These are phyloP conservation scores for Balamuthia mandrillaris DNA, from an alignment of 208 protist species.

Conservation along the genomic window DNA sequence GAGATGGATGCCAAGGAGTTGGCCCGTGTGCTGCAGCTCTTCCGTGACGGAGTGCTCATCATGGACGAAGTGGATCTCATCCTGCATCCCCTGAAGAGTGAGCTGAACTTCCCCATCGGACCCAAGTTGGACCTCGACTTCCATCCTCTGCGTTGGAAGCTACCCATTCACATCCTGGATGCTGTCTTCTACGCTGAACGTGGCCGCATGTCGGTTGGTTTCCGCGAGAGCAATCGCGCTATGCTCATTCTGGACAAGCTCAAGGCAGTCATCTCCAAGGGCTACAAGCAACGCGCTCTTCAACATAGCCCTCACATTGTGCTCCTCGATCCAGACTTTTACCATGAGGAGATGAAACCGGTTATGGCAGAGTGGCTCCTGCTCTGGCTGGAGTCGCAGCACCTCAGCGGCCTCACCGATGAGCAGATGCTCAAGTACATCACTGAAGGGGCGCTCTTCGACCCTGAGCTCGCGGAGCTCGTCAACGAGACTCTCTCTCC, in stretches of 20 bases:
- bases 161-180: constrained; percentile 89
- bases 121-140: constrained; percentile 85
- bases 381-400: constrained; percentile 76
- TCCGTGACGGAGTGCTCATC: constrained; percentile 81
- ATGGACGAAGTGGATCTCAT: constrained; percentile 89
- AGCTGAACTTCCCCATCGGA: constrained; percentile 93
- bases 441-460: constrained; percentile 16
- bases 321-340: constrained; percentile 83
- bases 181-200: constrained; percentile 78
- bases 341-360: constrained; percentile 78
- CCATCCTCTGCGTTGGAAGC: constrained; percentile 80
- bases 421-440: constrained; percentile 44
- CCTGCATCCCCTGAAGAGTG: constrained; percentile 88
- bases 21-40: constrained; percentile 78
- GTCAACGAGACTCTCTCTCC: constrained; percentile 36
- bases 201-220: constrained; percentile 38
- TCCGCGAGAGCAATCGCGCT: constrained; percentile 41
- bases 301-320: constrained; percentile 86
- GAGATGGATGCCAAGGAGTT: constrained; percentile 45
- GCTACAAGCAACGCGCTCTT: constrained; percentile 70
- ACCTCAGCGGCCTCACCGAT: constrained; percentile 40
- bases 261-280: constrained; percentile 42
- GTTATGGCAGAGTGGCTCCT: constrained; percentile 81
- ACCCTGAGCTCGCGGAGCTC: neutral
- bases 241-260: constrained; percentile 24